Percentiles rank a stretch among this genome's conserved stretches.
Evolutionary conservation across 73 alveolate species (phyloP).

Genomic region (Tetrahymena borealis): DNA sequence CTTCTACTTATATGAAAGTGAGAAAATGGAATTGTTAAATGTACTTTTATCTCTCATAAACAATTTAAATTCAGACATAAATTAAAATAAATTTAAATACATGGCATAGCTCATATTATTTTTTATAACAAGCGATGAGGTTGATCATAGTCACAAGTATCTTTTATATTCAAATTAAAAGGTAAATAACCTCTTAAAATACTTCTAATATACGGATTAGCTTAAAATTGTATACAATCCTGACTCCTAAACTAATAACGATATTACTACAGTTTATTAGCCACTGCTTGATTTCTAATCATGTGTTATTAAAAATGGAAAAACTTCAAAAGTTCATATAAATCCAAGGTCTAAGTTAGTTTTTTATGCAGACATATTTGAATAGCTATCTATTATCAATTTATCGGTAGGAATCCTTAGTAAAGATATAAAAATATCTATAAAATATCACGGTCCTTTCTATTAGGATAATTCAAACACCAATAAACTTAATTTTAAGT

Average conservation of each 20-base stretch:
- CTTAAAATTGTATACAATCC: not conserved
- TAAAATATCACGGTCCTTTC: not conserved
- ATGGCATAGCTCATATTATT: not conserved
- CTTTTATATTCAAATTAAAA: not conserved
- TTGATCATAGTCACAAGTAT: not conserved
- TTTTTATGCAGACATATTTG: not conserved
- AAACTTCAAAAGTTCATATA: not conserved
- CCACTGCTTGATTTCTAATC: not conserved
- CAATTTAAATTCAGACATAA: not conserved
- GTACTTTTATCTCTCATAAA: not conserved
- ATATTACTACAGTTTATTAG: not conserved
- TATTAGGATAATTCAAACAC: not conserved
- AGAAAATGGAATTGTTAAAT: not conserved
- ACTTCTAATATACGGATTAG: not conserved
- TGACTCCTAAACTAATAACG: too few relatives aligned
- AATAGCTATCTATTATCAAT: not conserved
- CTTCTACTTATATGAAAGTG: not conserved
- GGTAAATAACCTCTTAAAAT: not conserved
- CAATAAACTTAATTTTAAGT: too few relatives aligned
- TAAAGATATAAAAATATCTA: not conserved
- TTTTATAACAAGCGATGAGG: not conserved
- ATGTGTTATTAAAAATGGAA: not conserved
- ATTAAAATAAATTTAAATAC: not conserved
- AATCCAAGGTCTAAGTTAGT: not conserved
- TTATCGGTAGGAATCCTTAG: not conserved